Conservation (phyloP, 345 rosid species). For the Lepidium didymum region DNA sequence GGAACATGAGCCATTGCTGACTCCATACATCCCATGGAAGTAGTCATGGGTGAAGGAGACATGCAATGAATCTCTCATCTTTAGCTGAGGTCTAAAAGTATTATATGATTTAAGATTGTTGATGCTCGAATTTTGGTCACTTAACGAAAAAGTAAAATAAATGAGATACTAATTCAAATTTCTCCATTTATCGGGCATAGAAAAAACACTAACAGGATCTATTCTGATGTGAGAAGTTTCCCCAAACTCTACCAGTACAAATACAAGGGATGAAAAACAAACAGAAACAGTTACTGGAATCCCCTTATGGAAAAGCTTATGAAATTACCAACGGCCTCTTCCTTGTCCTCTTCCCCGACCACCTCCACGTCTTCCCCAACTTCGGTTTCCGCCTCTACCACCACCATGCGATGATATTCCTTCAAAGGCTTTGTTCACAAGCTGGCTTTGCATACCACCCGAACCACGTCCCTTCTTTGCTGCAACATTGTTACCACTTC, state of each 20-base stretch:
- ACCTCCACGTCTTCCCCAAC: conserved; percentile 50
- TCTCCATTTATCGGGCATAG: background rate
- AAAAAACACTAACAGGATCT: background rate
- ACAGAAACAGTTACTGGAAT: background rate
- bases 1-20: background rate
- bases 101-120: background rate
- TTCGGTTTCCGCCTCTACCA: conserved; percentile 49
- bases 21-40: background rate
- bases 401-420: conserved; percentile 60
- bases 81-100: background rate
- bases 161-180: background rate
- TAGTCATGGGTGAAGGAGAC: background rate
- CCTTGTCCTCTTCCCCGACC: conserved; percentile 73
- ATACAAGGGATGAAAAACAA: background rate
- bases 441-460: conserved; percentile 48
- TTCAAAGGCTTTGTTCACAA: conserved; percentile 81
- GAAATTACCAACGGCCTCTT: conserved; percentile 42
- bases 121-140: background rate
- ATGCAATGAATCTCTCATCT: background rate
- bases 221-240: conserved; percentile 2
- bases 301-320: background rate
- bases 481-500: conserved; percentile 35
- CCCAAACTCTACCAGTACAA: conserved; percentile 14
- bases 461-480: conserved; percentile 62
- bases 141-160: background rate